Conservation (phyloP, 352 stramenopile genomes). For the Pythium sp. region DNA sequence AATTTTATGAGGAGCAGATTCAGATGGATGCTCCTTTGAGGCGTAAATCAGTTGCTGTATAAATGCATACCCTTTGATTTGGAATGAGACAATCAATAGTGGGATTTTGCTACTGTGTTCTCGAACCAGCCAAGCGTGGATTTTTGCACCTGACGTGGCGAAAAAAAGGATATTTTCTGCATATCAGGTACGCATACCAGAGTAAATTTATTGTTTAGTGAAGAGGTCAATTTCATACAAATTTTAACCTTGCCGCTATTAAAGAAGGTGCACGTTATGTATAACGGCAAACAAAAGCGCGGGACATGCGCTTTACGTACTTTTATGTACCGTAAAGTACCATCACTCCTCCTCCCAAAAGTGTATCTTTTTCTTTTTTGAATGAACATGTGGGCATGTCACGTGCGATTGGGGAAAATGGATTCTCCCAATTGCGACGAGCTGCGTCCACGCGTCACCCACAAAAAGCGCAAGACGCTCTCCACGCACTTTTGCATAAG, state of each 20-base stretch:
- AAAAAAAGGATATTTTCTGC: slow-evolving; percentile 4
- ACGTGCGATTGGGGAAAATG: neutral
- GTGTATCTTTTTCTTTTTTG: slow-evolving; percentile 2
- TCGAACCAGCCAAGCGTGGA: slow-evolving; percentile 1
- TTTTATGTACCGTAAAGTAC: neutral
- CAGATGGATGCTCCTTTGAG: neutral
- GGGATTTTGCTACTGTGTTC: neutral
- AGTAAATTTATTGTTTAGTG: neutral
- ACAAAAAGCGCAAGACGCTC: neutral
- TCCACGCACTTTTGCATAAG: neutral
- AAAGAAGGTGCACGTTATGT: neutral
- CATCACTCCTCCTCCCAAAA: neutral
- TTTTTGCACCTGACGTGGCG: slow-evolving; percentile 1
- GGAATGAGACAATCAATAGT: neutral
- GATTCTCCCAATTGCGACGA: neutral
- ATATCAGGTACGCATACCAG: neutral
- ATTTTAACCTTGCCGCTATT: neutral
- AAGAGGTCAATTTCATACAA: neutral
- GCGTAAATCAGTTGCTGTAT: slow-evolving; percentile 14
- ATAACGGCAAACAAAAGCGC: neutral
- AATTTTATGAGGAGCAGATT: neutral
- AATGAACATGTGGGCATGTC: neutral
- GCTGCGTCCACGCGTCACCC: neutral
- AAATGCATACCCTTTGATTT: slow-evolving; percentile 2
- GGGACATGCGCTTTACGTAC: neutral